Base-by-base conservation (phyloP, 2,329 filamentous ascomycete genomes). In the Alternaria triticimaculans region DNA sequence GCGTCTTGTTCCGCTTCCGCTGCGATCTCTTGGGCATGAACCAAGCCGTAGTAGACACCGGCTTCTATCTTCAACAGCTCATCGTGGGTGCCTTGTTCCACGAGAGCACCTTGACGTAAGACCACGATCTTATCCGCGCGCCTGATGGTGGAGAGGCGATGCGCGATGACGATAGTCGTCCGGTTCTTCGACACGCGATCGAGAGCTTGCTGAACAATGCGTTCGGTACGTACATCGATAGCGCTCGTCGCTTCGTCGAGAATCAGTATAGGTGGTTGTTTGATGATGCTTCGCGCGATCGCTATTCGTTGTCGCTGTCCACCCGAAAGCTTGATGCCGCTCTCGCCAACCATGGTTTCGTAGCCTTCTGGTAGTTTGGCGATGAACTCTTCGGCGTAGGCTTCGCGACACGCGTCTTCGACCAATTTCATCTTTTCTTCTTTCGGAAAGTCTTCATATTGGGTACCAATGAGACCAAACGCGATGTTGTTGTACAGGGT, bases 251-350 rank as follows among this genome's bases (percentile, higher is more conserved):
- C 92, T 78, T 95, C 91, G 72, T 96, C 91, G 8, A 96, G 82
- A 6, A 94, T 86, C 4, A 94, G 80, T 2, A 94, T 87, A 0
- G 83, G 81, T 0, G 91, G 91, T 55, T 88, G 82, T 49, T 89
- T 87, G 57, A 93, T 84, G 26, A 93, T 88, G 11, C 89, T 89
- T 8, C 91, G 84, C 0, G 91, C 91, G 65, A 94, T 93, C 3
- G 92, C 90, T 23, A 96, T 86, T 6, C 93, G 87, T 76, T 96
- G 93, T n/a, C 92, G 87, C 76, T 97, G 93, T 1, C 93, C 93
- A n/a, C 92, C 91, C 11, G 90, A 93, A 1, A 96, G 82, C 75
- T 92, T 93, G 51, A 91, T 90, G 5, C 93, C 93, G 26, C 87
- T 87, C 73, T 95, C 92, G 1, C 93, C 93, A 1, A 96, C 92